Conservation (phyloP, 2,329 filamentous ascomycete genomes). For the Fusarium musae region DNA sequence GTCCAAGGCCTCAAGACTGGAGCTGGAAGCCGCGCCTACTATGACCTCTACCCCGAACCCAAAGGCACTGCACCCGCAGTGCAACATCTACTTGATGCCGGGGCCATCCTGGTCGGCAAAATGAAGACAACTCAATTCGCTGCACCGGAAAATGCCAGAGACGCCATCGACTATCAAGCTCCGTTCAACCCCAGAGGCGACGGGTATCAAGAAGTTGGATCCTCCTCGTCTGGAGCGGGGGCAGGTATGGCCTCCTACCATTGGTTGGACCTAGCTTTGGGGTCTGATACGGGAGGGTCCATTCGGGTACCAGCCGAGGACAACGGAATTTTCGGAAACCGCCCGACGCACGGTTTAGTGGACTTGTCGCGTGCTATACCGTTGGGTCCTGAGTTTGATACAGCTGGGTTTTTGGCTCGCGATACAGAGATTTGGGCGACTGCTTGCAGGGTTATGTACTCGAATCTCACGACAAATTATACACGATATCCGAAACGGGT, state of each 20-base stretch:
- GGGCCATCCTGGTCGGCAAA: not conserved
- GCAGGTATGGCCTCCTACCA: not conserved
- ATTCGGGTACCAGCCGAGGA: not conserved
- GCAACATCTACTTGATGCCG: not conserved
- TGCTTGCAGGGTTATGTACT: not conserved
- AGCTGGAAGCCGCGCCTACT: not conserved
- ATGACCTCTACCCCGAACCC: not conserved
- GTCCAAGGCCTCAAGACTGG: not conserved
- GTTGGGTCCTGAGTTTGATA: not conserved
- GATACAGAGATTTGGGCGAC: not conserved
- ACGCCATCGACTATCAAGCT: not conserved
- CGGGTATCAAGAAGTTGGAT: not conserved
- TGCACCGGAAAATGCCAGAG: not conserved
- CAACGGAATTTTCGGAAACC: not conserved
- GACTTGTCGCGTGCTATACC: not conserved
- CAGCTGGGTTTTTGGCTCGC: not conserved
- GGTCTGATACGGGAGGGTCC: not conserved
- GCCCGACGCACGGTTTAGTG: not conserved
- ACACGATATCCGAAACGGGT: not conserved
- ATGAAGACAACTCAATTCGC: not conserved
- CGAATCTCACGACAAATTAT: not conserved
- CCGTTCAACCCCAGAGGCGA: not conserved
- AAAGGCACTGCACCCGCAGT: not conserved
- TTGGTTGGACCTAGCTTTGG: not conserved
- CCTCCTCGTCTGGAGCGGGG: not conserved